These are phyloP conservation scores for Monosporascus cannonballus DNA, from an alignment of 2,329 filamentous ascomycete species.

Conservation along the genomic window DNA sequence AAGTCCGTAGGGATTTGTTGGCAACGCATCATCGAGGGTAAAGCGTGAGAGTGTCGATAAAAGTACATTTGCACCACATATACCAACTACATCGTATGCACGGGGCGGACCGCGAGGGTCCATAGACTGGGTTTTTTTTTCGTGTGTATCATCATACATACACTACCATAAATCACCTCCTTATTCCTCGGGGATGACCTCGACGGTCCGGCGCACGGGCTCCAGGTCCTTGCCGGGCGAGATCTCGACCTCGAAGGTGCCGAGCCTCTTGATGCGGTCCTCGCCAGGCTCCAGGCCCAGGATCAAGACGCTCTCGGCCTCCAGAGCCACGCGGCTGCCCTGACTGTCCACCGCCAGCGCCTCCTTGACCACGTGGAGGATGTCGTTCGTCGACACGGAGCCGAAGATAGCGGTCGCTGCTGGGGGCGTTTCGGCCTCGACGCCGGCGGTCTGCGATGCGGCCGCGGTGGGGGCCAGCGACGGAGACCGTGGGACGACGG, in stretches of 20 bases:
- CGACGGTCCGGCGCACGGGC: slow-evolving; percentile 26
- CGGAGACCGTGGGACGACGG: slow-evolving; percentile 18
- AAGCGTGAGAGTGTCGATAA: too few relatives aligned
- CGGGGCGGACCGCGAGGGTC: too few relatives aligned
- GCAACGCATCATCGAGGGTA: too few relatives aligned
- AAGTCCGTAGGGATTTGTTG: too few relatives aligned
- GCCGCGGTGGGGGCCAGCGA: slow-evolving; percentile 19
- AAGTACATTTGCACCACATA: neutral
- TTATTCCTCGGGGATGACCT: slow-evolving; percentile 27
- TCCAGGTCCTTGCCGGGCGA: slow-evolving; percentile 21
- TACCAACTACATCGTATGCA: too few relatives aligned
- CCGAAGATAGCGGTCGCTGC: slow-evolving; percentile 31
- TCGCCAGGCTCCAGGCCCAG: slow-evolving; percentile 23
- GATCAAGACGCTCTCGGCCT: slow-evolving; percentile 28
- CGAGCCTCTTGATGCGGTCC: slow-evolving; percentile 35
- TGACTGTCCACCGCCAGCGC: slow-evolving; percentile 26
- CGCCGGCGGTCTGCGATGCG: slow-evolving; percentile 9
- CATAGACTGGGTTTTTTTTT: too few relatives aligned
- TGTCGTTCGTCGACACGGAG: slow-evolving; percentile 34
- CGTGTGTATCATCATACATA: neutral
- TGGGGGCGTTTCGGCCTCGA: slow-evolving; percentile 7
- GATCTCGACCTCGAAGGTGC: slow-evolving; percentile 34
- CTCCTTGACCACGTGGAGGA: slow-evolving; percentile 29
- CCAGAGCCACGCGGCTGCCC: slow-evolving; percentile 29
- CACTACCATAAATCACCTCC: neutral